Evolutionary conservation across 345 rosid genomes (phyloP), one percentile per base, ranked within the genome.

Genomic region (Eucalyptus pauciflora): DNA sequence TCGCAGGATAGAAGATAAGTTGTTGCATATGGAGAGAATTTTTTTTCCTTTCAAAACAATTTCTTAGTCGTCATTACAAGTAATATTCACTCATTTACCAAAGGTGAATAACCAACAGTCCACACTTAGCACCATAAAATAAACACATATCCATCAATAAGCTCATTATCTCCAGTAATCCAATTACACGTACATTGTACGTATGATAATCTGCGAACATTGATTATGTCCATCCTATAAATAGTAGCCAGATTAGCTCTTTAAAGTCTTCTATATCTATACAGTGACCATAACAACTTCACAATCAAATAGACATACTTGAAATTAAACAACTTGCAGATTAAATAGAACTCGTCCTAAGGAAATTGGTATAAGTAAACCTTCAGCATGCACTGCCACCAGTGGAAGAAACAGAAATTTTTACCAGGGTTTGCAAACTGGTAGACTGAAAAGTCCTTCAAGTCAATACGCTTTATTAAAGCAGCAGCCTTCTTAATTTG

Each of bases 381-480:
- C 83, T 76, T 10, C 83, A 37, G 83, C 83, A 76, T 41, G 83
- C 83, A 76, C 83, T 22, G 41, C 83, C 41, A 54, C 86, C 87
- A 89, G 71, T 6, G 50, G 37, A 43, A 54, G 12, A 88, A 51
- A 41, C 79, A 41, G 51, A 92, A 86, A 37, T 10, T 37, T 89
- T 92, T 94, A 98, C 99, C 94, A 60, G 99, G 99, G 89, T 96
- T 98, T 71, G 97, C 90, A 91, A 96, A 94, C 88, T 95, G 99
- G 93, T 93, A 93, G 81, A 95, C 94, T 14, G 99, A 95, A 89
- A 94, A 98, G 88, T 95, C 96, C 92, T 92, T 94, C 94, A 97
- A 91, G 90, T 95, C 93, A 76, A 97, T 92, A 29, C 98, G 97
- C 86, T 96, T 96, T 85, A 98, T 93, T 89, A 98, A 91, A 89